Base-by-base conservation (phyloP, 768 basidiomycete species). In the Kwoniella newhampshirensis region DNA sequence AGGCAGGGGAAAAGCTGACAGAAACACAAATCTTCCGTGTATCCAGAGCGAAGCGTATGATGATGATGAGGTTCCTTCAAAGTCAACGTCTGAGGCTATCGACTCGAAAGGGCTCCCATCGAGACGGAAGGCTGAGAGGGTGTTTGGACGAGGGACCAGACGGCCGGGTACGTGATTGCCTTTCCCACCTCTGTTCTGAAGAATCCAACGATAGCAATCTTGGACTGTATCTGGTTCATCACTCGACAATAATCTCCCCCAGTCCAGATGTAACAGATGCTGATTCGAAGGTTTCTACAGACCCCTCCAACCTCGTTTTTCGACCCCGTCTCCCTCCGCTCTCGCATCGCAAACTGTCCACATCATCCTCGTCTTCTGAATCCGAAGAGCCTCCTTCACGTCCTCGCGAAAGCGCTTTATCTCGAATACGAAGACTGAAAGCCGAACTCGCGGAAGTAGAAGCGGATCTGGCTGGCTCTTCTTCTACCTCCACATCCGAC, bases 401-500 rank as follows among this genome's bases (percentile, higher is more conserved):
- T 3, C 54, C 53, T 5, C 53, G 49, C 7, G 79, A 80, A 63
- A 73, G 77, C 0, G 71, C 78, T 4, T 60, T 72, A 25, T 75
- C 77, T 17, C 65, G 76, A 5, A 56, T 80, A 8, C 51, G 77
- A 2, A 56, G 80, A 1, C 80, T 99, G 7, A 87, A 91, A 59
- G 81, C 82, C 1, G 94, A 99, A 68, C 80, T 97, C 0, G 75
- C 82, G 0, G 81, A 89, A 26, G 81, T 99, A 3, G 94, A 99
- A 73, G 30, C 26, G 46, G 66, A 66, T 45, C 46, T 64, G 6
- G 42, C 26, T 3, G n/a, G 23, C 13, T 26, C 43, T 26, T 37
- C 57, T 17, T 30, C 51, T 5, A 39, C 26, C 12, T 30, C 43
- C 20, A 17, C 18, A 17, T 20, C 42, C 8, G 28, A 26, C 8